Evolutionary conservation across 1,284 basidiomycete genomes (phyloP).

Genomic region (Trichosporon sp.): DNA sequence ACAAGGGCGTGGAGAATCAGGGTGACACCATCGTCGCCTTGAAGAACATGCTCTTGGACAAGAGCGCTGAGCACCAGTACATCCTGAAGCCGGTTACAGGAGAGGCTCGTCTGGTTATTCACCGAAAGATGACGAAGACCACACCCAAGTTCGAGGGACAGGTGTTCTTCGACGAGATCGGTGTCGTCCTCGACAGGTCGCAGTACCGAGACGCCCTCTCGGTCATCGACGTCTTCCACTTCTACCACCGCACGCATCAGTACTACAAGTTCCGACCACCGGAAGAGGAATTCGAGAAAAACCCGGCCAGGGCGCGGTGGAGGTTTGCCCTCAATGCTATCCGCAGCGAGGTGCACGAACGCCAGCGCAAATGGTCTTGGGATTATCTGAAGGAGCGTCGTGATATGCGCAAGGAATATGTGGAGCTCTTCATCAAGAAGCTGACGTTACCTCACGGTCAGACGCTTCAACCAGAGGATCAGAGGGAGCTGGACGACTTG

Average conservation of each 20-base stretch:
- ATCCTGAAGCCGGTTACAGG: conserved; percentile 94
- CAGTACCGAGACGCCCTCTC: conserved; percentile 95
- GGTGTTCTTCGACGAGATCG: conserved; percentile 90
- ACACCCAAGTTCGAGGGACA: conserved; percentile 84
- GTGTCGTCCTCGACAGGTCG: conserved; percentile 83
- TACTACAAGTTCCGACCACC: conserved; percentile 74
- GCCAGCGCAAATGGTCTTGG: conserved; percentile 85
- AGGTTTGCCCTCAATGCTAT: conserved; percentile 80
- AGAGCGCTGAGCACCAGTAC: conserved; percentile 72
- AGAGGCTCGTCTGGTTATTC: conserved; percentile 82
- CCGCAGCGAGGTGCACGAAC: conserved; percentile 77
- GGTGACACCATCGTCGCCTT: conserved; percentile 72
- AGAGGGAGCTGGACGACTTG: conserved; percentile 58
- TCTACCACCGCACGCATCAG: conserved; percentile 85
- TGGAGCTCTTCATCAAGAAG: conserved; percentile 70
- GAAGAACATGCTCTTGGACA: conserved; percentile 63
- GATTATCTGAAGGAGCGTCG: conserved; percentile 80
- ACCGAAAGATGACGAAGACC: conserved; percentile 65
- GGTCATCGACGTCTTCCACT: conserved; percentile 93
- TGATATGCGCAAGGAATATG: conserved; percentile 76
- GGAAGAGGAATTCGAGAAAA: conserved; percentile 59
- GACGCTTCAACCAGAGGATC: conserved; percentile 58
- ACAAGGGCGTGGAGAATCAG: conserved; percentile 55
- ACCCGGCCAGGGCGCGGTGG: conserved; percentile 67
- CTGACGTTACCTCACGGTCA: conserved; percentile 51